Conservation (phyloP, 2,329 filamentous ascomycete species). For the Trichophyton simii region DNA sequence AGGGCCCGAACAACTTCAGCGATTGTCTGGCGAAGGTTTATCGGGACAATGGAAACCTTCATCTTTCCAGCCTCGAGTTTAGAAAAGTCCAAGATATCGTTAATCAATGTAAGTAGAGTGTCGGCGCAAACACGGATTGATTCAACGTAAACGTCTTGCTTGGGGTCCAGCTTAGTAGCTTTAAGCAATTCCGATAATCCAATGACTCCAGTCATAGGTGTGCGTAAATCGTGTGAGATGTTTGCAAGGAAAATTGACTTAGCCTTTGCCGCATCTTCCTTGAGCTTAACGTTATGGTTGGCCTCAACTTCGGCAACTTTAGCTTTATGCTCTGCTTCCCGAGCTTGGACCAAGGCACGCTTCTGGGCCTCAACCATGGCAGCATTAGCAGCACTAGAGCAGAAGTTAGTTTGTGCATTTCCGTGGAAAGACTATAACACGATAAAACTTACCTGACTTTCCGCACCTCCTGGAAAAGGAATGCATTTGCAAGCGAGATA, state of each 20-base stretch:
- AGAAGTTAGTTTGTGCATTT: not conserved
- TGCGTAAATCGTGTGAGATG: slow-evolving; percentile 78
- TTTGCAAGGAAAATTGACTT: slow-evolving; percentile 98
- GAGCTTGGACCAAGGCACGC: slow-evolving; percentile 47
- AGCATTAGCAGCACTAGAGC: slow-evolving; percentile 43
- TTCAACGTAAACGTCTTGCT: slow-evolving; percentile 51
- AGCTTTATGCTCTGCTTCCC: slow-evolving; percentile 51
- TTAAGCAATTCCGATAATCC: slow-evolving; percentile 57
- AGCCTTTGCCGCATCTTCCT: slow-evolving; percentile 53
- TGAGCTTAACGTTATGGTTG: slow-evolving; percentile 51
- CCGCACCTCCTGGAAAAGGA: slow-evolving; percentile 49
- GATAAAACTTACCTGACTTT: slow-evolving; percentile 35
- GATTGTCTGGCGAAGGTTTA: slow-evolving; percentile 59
- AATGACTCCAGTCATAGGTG: slow-evolving; percentile 86
- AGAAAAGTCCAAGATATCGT: slow-evolving; percentile 82
- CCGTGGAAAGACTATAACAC: not conserved
- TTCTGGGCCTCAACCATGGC: slow-evolving; percentile 56
- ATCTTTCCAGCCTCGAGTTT: slow-evolving; percentile 79
- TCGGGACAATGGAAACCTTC: slow-evolving; percentile 73
- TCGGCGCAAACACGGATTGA: slow-evolving; percentile 56
- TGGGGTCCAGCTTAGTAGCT: slow-evolving; percentile 41
- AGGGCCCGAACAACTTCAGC: slow-evolving; percentile 51
- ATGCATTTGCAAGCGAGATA: slow-evolving; percentile 52
- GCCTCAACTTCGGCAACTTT: slow-evolving; percentile 53
- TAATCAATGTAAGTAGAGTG: slow-evolving; percentile 73